Evolutionary conservation across 2,329 filamentous ascomycete genomes (phyloP).

Genomic region (Dactylellina sp.): DNA sequence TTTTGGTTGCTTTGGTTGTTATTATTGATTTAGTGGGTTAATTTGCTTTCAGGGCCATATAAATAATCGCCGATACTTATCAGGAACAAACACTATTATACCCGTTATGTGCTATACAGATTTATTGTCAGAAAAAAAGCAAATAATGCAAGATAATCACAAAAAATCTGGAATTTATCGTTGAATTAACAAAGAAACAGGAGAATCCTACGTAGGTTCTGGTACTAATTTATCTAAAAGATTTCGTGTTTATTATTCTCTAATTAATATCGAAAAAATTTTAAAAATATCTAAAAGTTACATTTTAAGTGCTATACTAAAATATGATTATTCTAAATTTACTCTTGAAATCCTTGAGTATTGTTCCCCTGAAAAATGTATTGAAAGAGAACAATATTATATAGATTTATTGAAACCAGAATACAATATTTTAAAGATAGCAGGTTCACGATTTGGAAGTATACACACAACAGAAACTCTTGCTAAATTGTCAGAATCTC

Average conservation of each 20-base stretch:
- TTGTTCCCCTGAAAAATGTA: constrained; percentile 11
- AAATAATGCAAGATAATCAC: constrained; percentile 31
- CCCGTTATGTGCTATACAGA: constrained; percentile 29
- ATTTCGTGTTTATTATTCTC: constrained; percentile 42
- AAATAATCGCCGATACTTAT: constrained; percentile 1
- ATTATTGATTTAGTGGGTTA: constrained; percentile 3
- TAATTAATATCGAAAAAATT: constrained; percentile 14
- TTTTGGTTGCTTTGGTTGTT: constrained; percentile 3
- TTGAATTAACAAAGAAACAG: constrained; percentile 31
- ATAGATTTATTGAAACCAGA: constrained; percentile 52
- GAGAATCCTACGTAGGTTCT: constrained; percentile 32
- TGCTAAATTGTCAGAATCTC: constrained; percentile 13
- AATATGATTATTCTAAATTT: constrained; percentile 44
- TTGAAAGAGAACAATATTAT: constrained; percentile 44
- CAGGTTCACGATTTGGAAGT: constrained; percentile 35
- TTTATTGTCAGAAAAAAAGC: constrained; percentile 16
- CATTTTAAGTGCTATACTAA: constrained; percentile 29
- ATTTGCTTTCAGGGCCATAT: constrained; percentile 7
- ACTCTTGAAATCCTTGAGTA: constrained; percentile 29
- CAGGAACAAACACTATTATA: constrained; percentile 10
- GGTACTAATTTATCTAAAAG: constrained; percentile 34
- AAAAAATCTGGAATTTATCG: constrained; percentile 32
- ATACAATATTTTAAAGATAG: constrained; percentile 49
- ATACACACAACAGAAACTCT: constrained; percentile 28
- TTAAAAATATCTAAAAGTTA: constrained; percentile 38